Conservation (phyloP, 257 asterid genomes). For the Fraxinus pennsylvanica region DNA sequence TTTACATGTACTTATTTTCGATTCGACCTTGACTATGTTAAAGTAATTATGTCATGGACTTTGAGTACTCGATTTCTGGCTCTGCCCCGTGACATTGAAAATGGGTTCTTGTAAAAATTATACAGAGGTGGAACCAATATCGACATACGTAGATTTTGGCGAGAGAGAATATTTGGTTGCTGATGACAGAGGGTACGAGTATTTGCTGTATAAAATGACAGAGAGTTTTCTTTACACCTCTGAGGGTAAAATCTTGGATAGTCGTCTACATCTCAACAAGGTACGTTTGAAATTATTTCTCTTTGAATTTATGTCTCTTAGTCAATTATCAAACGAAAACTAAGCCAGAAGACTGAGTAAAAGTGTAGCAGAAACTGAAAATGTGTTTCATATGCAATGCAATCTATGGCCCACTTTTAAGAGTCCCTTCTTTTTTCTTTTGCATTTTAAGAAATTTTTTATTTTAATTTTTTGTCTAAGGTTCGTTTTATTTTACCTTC, state of each 20-base stretch:
- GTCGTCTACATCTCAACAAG: conserved; percentile 76
- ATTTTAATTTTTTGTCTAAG: too few species aligned
- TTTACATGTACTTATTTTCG: conserved; percentile 1
- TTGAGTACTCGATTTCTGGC: background rate
- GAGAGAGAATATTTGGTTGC: conserved; percentile 83
- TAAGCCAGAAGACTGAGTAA: background rate
- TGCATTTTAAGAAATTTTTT: too few species aligned
- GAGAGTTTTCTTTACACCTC: conserved; percentile 55
- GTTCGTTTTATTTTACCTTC: too few species aligned
- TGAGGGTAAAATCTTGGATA: conserved; percentile 62
- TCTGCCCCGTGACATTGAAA: background rate
- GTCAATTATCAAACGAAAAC: conserved; percentile 32
- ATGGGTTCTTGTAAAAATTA: background rate
- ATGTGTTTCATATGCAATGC: too few species aligned
- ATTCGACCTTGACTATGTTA: background rate
- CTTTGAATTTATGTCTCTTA: background rate
- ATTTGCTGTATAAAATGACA: conserved; percentile 70
- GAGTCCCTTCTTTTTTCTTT: too few species aligned
- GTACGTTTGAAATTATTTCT: conserved; percentile 34
- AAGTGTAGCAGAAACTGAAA: too few species aligned
- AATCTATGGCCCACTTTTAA: too few species aligned
- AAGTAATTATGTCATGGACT: background rate
- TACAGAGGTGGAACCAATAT: conserved; percentile 91
- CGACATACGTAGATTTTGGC: conserved; percentile 90
- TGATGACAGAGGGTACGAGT: conserved; percentile 90